These are phyloP conservation scores for Pichia nakasei DNA, from an alignment of 805 yeast species.

Conservation along the genomic window DNA sequence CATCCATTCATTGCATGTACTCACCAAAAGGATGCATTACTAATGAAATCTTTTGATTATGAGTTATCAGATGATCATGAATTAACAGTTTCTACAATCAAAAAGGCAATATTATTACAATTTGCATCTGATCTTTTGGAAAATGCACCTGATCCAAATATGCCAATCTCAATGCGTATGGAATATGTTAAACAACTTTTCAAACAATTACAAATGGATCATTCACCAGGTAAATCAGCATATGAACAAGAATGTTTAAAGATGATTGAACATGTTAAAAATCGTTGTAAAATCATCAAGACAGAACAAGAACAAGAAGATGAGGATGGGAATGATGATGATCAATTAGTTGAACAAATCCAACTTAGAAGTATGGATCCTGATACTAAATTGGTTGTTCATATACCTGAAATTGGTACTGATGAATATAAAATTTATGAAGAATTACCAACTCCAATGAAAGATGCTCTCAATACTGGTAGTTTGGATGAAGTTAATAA, in stretches of 20 bases:
- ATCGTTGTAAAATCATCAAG: constrained; percentile 61
- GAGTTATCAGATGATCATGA: constrained; percentile 54
- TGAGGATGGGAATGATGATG: constrained; percentile 31
- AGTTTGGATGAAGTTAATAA: constrained; percentile 72
- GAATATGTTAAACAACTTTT: constrained; percentile 37
- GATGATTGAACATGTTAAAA: constrained; percentile 67
- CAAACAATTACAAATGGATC: constrained; percentile 43
- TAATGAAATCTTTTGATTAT: constrained; percentile 86
- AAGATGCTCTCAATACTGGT: constrained; percentile 63
- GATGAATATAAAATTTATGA: constrained; percentile 48
- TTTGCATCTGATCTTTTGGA: constrained; percentile 33
- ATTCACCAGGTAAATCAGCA: constrained; percentile 58
- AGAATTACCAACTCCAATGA: constrained; percentile 53
- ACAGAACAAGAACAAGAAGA: constrained; percentile 33
- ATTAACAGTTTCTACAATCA: constrained; percentile 57
- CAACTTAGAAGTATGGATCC: constrained; percentile 88
- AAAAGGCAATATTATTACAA: constrained; percentile 72
- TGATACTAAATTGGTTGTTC: constrained; percentile 61
- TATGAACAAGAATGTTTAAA: constrained; percentile 65
- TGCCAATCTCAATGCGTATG: constrained; percentile 11
- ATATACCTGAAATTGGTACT: constrained; percentile 52
- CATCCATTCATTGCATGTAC: constrained; percentile 68
- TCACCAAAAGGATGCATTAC: constrained; percentile 82
- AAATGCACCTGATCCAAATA: constrained; percentile 10
- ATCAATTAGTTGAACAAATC: constrained; percentile 66